These are phyloP conservation scores for Paspalum vaginatum DNA, from an alignment of 176 grass and related monocot species.

Conservation along the genomic window DNA sequence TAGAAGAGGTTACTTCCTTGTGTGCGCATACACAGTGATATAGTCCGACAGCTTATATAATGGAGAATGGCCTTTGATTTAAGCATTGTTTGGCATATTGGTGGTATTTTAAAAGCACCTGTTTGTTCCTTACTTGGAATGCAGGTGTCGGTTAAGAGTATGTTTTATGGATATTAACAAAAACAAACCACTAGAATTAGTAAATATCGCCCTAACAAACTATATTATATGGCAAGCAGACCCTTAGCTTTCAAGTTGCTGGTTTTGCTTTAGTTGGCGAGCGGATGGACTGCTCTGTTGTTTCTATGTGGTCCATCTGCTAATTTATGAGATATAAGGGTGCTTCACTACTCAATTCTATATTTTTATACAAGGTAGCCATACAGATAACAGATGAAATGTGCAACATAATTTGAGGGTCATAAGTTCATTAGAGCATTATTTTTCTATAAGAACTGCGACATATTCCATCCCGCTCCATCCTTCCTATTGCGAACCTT, in stretches of 20 bases:
- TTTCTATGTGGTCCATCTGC: not conserved
- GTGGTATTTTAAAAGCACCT: not conserved
- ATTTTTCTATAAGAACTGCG: conserved; percentile 3
- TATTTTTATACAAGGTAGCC: not conserved
- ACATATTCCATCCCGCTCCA: conserved; percentile 8
- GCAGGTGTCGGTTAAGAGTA: not conserved
- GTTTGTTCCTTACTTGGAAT: not conserved
- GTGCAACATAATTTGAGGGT: conserved; percentile 12
- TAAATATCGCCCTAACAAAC: not conserved
- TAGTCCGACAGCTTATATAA: not conserved
- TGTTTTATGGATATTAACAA: not conserved
- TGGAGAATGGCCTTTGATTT: not conserved
- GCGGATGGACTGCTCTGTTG: not conserved
- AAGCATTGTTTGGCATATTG: no score
- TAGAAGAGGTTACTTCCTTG: conserved; percentile 24
- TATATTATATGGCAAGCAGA: not conserved
- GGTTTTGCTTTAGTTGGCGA: not conserved
- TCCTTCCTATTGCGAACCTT: conserved; percentile 13
- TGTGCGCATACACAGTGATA: not conserved
- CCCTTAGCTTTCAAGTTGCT: not conserved
- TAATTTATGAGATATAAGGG: not conserved
- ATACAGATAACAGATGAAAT: not conserved
- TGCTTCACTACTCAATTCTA: not conserved
- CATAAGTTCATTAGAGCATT: conserved; percentile 20
- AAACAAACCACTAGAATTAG: not conserved